Percentiles rank a stretch among this genome's conserved stretches.
phyloP scores from a whole-genome alignment of 2,329 filamentous ascomycete genomes.

The Colletotrichum tamarilloi region DNA sequence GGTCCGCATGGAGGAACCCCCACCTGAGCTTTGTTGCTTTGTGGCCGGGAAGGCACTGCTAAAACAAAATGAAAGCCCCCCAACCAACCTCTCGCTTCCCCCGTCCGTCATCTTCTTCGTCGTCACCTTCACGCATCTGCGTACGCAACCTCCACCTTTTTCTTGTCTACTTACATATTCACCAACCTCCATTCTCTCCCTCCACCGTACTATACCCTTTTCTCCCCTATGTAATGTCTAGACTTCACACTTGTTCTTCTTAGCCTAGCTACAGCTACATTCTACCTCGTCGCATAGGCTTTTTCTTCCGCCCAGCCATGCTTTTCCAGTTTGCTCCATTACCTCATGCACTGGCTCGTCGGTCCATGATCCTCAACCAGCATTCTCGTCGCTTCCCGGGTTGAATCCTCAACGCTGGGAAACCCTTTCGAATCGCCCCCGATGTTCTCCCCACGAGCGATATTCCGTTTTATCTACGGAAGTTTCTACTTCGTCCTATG shows the following conservation, averaged over 20 bases:
- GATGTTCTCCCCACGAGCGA: slow-evolving; percentile 59
- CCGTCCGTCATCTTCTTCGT: slow-evolving; percentile 4
- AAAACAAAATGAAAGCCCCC: slow-evolving; percentile 26
- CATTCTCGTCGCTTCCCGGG: slow-evolving; percentile 37
- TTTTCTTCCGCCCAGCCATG: slow-evolving; percentile 35
- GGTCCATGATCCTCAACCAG: slow-evolving; percentile 27
- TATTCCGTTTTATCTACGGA: slow-evolving; percentile 86
- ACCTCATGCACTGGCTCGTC: slow-evolving; percentile 34
- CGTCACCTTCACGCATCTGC: slow-evolving; percentile 26
- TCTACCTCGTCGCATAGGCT: slow-evolving; percentile 11
- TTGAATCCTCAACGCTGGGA: slow-evolving; percentile 33
- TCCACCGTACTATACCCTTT: slow-evolving; percentile 1
- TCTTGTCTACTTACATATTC: background rate
- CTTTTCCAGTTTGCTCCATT: slow-evolving; percentile 39
- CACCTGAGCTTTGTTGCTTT: slow-evolving; percentile 24
- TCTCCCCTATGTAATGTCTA: slow-evolving; percentile 32
- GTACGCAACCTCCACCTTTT: slow-evolving; percentile 18
- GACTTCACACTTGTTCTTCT: slow-evolving; percentile 6
- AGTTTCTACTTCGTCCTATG: slow-evolving; percentile 82
- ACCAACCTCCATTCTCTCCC: slow-evolving; percentile 26
- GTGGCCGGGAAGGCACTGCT: slow-evolving; percentile 4
- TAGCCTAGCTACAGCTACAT: slow-evolving; percentile 1
- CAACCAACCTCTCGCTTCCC: slow-evolving; percentile 23
- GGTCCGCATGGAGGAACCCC: slow-evolving; percentile 20
- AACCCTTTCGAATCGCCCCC: slow-evolving; percentile 21